These are phyloP conservation scores for Sherardia arvensis DNA, from an alignment of 257 asterid genomes.

Conservation along the genomic window DNA sequence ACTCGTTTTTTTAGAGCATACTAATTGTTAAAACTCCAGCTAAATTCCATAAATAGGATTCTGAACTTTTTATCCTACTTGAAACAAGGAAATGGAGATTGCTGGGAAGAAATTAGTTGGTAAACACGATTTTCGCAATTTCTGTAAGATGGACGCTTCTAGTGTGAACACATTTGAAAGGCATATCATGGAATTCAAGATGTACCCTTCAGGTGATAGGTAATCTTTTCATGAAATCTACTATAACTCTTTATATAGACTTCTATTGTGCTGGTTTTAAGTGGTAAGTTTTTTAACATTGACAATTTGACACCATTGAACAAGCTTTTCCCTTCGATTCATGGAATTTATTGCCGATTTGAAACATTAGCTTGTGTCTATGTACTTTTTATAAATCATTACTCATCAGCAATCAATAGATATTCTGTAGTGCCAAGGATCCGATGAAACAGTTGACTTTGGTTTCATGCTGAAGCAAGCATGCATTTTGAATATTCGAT, in stretches of 20 bases:
- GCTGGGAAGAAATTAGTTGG: constrained; percentile 80
- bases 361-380: background rate
- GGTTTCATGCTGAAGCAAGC: background rate
- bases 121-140: constrained; percentile 93
- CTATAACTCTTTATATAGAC: background rate
- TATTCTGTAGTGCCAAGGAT: background rate
- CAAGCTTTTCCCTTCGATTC: background rate
- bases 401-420: background rate
- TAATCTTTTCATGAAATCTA: constrained; percentile 9
- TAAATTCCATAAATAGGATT: constrained; percentile 8
- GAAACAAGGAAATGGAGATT: constrained; percentile 66
- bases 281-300: background rate
- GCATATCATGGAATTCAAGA: constrained; percentile 47
- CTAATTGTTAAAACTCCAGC: background rate
- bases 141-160: constrained; percentile 97
- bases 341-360: background rate
- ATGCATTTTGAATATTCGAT: constrained; percentile 1
- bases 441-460: background rate
- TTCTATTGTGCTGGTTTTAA: background rate
- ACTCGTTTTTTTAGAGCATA: background rate
- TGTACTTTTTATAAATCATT: background rate
- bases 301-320: background rate
- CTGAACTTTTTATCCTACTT: constrained; percentile 7
- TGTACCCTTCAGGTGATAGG: constrained; percentile 68
- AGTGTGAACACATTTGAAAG: constrained; percentile 81